Evolutionary conservation across 495 filamentous ascomycete species (phyloP), one percentile per base, ranked within the genome.

Genomic region (Choiromyces venosus): DNA sequence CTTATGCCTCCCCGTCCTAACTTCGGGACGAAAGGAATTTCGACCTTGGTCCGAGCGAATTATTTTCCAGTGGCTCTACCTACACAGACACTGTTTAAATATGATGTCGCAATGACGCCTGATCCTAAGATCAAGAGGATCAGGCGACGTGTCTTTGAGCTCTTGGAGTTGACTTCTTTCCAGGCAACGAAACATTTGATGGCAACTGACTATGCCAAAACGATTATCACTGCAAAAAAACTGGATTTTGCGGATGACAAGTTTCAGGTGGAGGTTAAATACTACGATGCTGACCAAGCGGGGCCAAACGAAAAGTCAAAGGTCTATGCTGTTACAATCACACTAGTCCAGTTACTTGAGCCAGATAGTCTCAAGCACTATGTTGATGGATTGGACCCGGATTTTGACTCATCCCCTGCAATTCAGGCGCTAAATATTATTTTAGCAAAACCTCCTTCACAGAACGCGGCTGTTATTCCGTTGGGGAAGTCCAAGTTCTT

Each of bases 21-120:
- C 4, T 91, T 86, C 78, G 89, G 89, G 56, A 88, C 83, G 1
- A 73, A 73, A 19, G 90, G 90, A 25, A 80, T 40, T 9, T 67
- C 80, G 25, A 83, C 89, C 5, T 79, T 82, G 9, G 83, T 92
- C 0, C 90, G 87, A 84, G 85, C 90, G 44, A 92, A 92, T 80
- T 90, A 90, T 72, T 87, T 91, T 74, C 82, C 85, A 4, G 70
- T 92, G 35, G 82, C 83, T 35, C 78, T 82, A 0, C 74, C 76
- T 37, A 85, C 73, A 74, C 83, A 76, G 64, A 74, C 14, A 71
- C 75, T 70, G 29, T 79, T 75, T 61, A 88, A 80, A 70, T 83
- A 84, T 64, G 83, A 85, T 71, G 79, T 83, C 69, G 72, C 83
- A 56, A 72, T 79, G 29, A 80, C 84, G 39, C 78, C 67, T 74